These are phyloP conservation scores for Pichia sp. DNA, from an alignment of 1,139 yeast species.

Conservation along the genomic window DNA sequence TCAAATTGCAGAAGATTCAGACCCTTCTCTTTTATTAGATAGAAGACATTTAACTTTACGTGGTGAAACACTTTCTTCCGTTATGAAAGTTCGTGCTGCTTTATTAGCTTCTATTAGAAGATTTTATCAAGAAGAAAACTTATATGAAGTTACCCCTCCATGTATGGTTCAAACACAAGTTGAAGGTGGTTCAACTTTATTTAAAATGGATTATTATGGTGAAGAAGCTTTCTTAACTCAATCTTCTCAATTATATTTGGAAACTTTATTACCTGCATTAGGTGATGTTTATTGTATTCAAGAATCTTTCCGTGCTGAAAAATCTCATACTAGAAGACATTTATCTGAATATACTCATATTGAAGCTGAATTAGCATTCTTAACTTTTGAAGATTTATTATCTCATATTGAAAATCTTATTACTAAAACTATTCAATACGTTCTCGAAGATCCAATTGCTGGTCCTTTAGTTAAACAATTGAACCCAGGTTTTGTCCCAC, in stretches of 20 bases:
- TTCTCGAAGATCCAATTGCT: conserved; percentile 83
- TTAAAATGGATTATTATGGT: conserved; percentile 90
- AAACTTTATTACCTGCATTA: conserved; percentile 90
- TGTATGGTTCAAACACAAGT: conserved; percentile 99
- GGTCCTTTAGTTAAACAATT: conserved; percentile 85
- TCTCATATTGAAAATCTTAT: conserved; percentile 77
- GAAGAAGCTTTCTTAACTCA: conserved; percentile 96
- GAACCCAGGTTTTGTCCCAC: conserved; percentile 85
- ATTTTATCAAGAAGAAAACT: conserved; percentile 66
- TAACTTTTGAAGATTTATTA: conserved; percentile 80
- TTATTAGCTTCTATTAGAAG: conserved; percentile 69
- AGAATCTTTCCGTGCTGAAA: conserved; percentile 99
- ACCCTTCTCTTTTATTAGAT: conserved; percentile 85
- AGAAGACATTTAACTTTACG: conserved; percentile 92
- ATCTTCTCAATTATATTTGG: conserved; percentile 93
- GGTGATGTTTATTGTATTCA: conserved; percentile 98
- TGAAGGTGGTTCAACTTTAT: conserved; percentile 97
- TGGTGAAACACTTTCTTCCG: conserved; percentile 92
- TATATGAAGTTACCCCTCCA: conserved; percentile 95
- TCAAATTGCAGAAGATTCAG: conserved; percentile 89
- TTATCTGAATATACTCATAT: conserved; percentile 94
- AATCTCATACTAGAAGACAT: conserved; percentile 98
- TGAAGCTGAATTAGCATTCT: conserved; percentile 88
- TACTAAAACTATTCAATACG: conserved; percentile 62
- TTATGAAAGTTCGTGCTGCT: conserved; percentile 90